These are phyloP conservation scores for Xerocomellus chrysenteron DNA, from an alignment of 768 basidiomycete species.

Conservation along the genomic window DNA sequence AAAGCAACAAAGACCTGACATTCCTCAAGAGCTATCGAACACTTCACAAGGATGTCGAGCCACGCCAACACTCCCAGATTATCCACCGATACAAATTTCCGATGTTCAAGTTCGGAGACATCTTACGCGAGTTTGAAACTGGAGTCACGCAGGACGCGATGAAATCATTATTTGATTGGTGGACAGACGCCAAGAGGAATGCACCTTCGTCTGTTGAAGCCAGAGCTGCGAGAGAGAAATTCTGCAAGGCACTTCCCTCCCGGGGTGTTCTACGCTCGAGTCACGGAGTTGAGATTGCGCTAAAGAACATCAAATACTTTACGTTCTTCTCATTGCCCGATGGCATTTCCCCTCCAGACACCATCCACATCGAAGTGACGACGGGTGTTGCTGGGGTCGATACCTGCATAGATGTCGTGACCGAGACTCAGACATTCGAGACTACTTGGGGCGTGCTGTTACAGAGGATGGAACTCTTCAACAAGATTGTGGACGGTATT, in stretches of 20 bases:
- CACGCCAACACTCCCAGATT: slow-evolving; percentile 3
- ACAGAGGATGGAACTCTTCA: too few species aligned
- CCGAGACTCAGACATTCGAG: too few species aligned
- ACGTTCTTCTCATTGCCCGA: slow-evolving; percentile 60
- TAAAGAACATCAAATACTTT: slow-evolving; percentile 59
- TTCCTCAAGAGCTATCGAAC: slow-evolving; percentile 6
- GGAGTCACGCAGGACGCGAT: slow-evolving; percentile 8
- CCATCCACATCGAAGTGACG: slow-evolving; percentile 67
- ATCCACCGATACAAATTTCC: slow-evolving; percentile 9
- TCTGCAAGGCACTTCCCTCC: slow-evolving; percentile 47
- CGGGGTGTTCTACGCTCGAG: slow-evolving; percentile 14
- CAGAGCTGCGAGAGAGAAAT: neutral
- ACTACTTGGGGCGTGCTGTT: too few species aligned
- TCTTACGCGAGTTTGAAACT: slow-evolving; percentile 8
- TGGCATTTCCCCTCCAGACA: slow-evolving; percentile 71
- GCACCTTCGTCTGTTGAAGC: neutral
- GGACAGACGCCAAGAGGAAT: neutral
- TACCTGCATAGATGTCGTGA: too few species aligned
- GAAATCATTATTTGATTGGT: slow-evolving; percentile 14
- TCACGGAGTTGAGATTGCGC: slow-evolving; percentile 23
- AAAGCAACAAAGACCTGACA: neutral
- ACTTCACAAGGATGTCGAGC: slow-evolving; percentile 2
- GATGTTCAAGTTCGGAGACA: neutral
- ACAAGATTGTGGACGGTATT: too few species aligned
- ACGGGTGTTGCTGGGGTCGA: slow-evolving; percentile 41